Evolutionary conservation across 2,329 filamentous ascomycete genomes (phyloP).

Genomic region (Colletotrichum cordylinicola): DNA sequence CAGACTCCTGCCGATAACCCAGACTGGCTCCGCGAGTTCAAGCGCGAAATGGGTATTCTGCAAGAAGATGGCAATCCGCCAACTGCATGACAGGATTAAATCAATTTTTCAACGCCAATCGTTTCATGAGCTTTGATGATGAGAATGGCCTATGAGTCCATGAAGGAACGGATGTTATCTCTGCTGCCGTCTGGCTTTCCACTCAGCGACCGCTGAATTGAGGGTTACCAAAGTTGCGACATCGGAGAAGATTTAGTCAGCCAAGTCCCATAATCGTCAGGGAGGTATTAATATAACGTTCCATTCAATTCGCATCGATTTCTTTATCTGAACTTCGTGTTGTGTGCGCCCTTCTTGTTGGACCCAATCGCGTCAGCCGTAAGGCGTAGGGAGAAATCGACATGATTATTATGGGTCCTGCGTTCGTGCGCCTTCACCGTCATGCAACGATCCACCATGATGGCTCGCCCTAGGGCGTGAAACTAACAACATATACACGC

Average conservation of each 20-base stretch:
- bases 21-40: slow-evolving; percentile 32
- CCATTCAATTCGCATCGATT: background rate
- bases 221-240: background rate
- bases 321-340: background rate
- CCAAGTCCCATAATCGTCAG: background rate
- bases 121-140: background rate
- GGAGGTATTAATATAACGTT: background rate
- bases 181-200: background rate
- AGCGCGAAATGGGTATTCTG: slow-evolving; percentile 2
- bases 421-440: background rate
- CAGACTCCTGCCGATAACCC: slow-evolving; percentile 41
- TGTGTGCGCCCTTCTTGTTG: background rate
- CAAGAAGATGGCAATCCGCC: background rate
- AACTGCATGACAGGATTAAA: background rate
- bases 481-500: background rate
- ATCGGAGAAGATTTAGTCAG: background rate
- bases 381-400: slow-evolving; percentile 10
- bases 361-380: background rate
- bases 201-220: background rate
- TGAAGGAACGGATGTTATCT: background rate
- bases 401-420: background rate
- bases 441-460: background rate
- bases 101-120: background rate
- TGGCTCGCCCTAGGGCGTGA: slow-evolving; percentile 1
- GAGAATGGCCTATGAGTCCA: background rate